Conservation (phyloP, 495 filamentous ascomycete genomes). For the Bryoglossum gracile region DNA sequence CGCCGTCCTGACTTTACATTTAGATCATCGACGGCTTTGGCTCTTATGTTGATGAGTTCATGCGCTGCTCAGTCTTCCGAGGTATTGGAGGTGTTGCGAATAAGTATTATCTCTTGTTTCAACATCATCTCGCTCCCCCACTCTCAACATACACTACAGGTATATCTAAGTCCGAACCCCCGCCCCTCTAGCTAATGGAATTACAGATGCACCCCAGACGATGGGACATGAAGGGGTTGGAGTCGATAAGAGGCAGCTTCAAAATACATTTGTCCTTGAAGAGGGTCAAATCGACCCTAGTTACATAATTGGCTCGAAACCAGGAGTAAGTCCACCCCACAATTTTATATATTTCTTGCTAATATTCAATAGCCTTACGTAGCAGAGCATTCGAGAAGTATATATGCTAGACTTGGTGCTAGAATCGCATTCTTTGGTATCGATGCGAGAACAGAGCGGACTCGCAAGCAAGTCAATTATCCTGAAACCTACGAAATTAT, state of each 20-base stretch:
- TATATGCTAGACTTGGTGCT: constrained; percentile 79
- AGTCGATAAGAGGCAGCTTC: constrained; percentile 57
- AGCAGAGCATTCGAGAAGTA: constrained; percentile 66
- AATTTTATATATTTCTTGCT: too few species aligned
- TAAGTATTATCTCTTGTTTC: constrained; percentile 92
- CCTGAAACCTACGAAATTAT: constrained; percentile 81
- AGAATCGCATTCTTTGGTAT: constrained; percentile 80
- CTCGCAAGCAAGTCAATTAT: constrained; percentile 86
- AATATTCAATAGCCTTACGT: constrained; percentile 50
- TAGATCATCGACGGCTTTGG: constrained; percentile 91
- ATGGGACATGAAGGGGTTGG: constrained; percentile 38
- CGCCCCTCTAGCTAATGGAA: constrained; percentile 5
- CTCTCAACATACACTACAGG: constrained; percentile 72
- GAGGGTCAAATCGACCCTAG: constrained; percentile 54
- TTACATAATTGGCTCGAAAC: constrained; percentile 70
- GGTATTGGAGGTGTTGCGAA: constrained; percentile 82
- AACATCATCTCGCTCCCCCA: constrained; percentile 82
- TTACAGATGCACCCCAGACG: constrained; percentile 46
- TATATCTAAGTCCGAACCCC: constrained; percentile 14
- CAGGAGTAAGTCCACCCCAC: constrained; percentile 45
- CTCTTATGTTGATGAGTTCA: constrained; percentile 87
- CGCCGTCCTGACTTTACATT: neutral
- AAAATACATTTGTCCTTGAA: constrained; percentile 60
- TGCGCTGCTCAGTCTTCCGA: constrained; percentile 84
- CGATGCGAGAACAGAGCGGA: constrained; percentile 87